Percentiles rank a stretch among this genome's conserved stretches.
These are phyloP conservation scores for Fusarium sp. DNA, from an alignment of 2,329 filamentous ascomycete species.

Conservation along the genomic window DNA sequence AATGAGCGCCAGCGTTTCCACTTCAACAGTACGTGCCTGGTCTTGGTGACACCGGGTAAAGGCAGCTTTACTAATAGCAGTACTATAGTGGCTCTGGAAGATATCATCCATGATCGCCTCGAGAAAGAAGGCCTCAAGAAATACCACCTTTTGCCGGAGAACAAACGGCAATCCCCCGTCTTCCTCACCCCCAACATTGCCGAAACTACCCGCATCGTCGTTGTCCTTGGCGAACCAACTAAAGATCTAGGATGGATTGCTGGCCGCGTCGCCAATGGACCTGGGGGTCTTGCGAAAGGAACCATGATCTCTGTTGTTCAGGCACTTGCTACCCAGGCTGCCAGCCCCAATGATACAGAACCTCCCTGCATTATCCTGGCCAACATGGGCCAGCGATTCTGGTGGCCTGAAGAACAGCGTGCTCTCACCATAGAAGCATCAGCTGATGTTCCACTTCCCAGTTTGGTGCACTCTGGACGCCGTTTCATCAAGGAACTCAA, in stretches of 20 bases:
- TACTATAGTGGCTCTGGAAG: conserved; percentile 66
- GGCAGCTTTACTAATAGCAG: background rate
- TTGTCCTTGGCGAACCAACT: conserved; percentile 76
- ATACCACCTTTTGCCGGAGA: conserved; percentile 57
- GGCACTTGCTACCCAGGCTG: conserved; percentile 51
- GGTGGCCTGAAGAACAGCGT: conserved; percentile 72
- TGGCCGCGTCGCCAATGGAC: conserved; percentile 70
- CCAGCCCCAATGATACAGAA: conserved; percentile 46
- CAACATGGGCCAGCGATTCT: conserved; percentile 81
- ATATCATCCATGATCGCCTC: conserved; percentile 71
- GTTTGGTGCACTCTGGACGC: conserved; percentile 66
- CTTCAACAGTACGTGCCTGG: conserved; percentile 71
- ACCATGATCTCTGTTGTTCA: conserved; percentile 72
- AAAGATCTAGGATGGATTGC: conserved; percentile 82
- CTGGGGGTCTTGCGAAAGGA: conserved; percentile 75
- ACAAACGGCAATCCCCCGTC: conserved; percentile 72
- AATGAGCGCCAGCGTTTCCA: conserved; percentile 79
- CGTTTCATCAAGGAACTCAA: conserved; percentile 66
- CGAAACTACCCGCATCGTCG: conserved; percentile 69
- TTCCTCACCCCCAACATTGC: conserved; percentile 64
- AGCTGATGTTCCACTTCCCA: conserved; percentile 67
- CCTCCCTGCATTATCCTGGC: conserved; percentile 74
- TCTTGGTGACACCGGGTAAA: background rate
- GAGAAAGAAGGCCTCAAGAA: conserved; percentile 66
- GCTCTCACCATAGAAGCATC: conserved; percentile 69